Percentiles rank a stretch among this genome's conserved stretches.
These are phyloP conservation scores for Sclerotinia minor DNA, from an alignment of 2,329 filamentous ascomycete genomes.

Conservation along the genomic window DNA sequence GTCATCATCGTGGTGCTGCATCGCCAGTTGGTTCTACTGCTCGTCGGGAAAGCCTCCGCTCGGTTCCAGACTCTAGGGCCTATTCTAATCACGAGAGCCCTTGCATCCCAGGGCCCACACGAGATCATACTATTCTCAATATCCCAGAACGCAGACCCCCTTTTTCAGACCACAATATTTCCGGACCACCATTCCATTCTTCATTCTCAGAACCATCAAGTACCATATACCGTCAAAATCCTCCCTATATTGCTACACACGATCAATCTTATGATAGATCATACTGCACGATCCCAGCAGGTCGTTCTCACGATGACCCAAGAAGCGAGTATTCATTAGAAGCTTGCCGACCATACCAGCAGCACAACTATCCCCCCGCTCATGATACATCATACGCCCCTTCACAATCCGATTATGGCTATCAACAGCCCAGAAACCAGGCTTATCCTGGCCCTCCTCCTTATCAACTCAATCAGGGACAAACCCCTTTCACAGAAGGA, in stretches of 20 bases:
- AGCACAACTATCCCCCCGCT: background rate
- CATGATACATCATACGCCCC: constrained; percentile 6
- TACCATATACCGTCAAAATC: background rate
- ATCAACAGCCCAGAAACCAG: constrained; percentile 25
- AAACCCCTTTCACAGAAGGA: constrained; percentile 34
- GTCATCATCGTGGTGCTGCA: background rate
- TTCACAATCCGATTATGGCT: constrained; percentile 19
- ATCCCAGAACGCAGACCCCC: constrained; percentile 9
- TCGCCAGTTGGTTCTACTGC: background rate
- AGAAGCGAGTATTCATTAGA: constrained; percentile 22
- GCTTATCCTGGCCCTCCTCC: background rate
- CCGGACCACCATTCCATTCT: constrained; percentile 12
- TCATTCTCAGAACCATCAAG: constrained; percentile 19
- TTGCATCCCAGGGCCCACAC: background rate
- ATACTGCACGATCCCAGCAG: background rate
- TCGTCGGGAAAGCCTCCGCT: constrained; percentile 11
- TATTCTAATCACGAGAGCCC: constrained; percentile 4
- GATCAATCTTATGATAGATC: constrained; percentile 12
- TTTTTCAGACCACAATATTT: background rate
- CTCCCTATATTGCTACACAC: background rate
- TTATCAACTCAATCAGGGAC: constrained; percentile 28
- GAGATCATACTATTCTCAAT: constrained; percentile 2
- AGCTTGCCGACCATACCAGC: constrained; percentile 1
- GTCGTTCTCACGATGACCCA: background rate
- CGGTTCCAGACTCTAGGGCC: background rate